Base-by-base conservation (phyloP, 176 grass and related monocot species). In the Aegilops tauschii region DNA sequence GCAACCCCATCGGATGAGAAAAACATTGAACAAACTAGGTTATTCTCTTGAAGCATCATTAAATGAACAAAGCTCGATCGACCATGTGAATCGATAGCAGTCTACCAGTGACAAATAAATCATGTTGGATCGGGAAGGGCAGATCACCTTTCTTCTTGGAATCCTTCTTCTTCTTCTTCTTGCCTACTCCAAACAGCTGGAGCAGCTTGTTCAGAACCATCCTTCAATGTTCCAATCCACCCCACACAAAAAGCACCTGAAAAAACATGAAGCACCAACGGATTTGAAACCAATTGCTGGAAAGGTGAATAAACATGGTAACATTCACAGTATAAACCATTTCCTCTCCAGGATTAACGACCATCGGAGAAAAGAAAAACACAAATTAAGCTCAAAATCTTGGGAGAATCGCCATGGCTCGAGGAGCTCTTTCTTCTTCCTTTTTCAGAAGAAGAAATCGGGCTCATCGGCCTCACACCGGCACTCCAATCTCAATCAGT, bases 121-220 rank as follows among this genome's bases (percentile, higher is more conserved):
- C 12, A 4, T 65, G 71, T 50, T 56, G 64, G 54, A 3, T 37
- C 62, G 54, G 25, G 25, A 17, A 6, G 65, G 31, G 27, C 11
- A 1, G 12, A 84, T 2, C 61, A 91, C 89, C 89, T 88, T 91
- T 85, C 81, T 88, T 91, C 77, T 88, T 88, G 77, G 81, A 14
- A 84, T 80, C 89, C 61, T 90, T 82, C 32, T 75, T 82, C 32
- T 87, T 86, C 7, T 82, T 77, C 31, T 87, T 86, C 21, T 82
- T 86, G 23, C 78, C 59, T 80, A 85, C 12, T 70, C 89, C 79
- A 59, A 91, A 85, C 29, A 91, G 61, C 82, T 75, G 47, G 8
- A 91, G 85, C 69, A 88, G 21, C 85, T 88, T 91, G 45, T 81
- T 88, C 6, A 85, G 77, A 76, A 61, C 62, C 89, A 91, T 91